Conservation (phyloP, 345 rosid genomes). For the Heritiera littoralis region DNA sequence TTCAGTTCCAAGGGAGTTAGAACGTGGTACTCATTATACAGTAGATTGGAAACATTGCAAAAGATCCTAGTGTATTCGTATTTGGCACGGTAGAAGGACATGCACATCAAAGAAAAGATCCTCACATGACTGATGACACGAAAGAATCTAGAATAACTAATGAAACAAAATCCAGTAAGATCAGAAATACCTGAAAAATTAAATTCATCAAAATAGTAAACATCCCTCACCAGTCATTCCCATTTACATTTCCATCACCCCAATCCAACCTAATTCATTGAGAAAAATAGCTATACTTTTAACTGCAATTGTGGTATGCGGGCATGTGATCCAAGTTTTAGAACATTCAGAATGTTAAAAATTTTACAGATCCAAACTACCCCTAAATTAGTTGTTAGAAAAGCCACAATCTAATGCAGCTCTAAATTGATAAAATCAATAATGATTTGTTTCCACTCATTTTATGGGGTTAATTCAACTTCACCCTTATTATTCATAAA, state of each 20-base stretch:
- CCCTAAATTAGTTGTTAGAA: neutral
- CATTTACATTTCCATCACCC: neutral
- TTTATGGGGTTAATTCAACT: neutral
- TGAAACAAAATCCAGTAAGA: neutral
- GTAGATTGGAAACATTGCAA: neutral
- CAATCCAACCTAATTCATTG: neutral
- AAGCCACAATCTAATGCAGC: neutral
- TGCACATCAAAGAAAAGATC: neutral
- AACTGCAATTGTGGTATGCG: neutral
- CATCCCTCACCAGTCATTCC: neutral
- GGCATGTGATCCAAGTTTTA: neutral
- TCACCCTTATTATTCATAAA: neutral
- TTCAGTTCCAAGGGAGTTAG: neutral
- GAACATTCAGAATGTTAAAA: too few species aligned
- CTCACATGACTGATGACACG: neutral
- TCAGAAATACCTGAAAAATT: neutral
- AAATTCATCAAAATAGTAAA: neutral
- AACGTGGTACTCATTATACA: neutral
- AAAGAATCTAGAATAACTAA: neutral
- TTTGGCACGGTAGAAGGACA: neutral
- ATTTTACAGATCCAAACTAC: neutral
- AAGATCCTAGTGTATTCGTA: neutral
- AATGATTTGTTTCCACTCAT: neutral
- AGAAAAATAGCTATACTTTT: neutral
- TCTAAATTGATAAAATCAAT: neutral